These are phyloP conservation scores for Scorias spongiosa DNA, from an alignment of 2,329 filamentous ascomycete species.

Conservation along the genomic window DNA sequence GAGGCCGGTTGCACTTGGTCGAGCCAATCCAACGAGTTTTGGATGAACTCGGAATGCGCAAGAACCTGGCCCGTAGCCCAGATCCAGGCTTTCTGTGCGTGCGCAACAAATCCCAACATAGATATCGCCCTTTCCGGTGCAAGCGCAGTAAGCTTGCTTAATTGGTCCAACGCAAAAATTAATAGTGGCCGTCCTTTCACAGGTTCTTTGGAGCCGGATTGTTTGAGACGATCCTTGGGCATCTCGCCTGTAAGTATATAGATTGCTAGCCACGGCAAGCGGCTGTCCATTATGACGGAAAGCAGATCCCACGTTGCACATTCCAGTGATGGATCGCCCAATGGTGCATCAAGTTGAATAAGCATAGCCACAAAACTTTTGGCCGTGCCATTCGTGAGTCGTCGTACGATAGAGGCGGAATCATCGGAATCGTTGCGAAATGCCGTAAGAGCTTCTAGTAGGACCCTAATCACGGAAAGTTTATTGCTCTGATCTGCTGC, in stretches of 20 bases:
- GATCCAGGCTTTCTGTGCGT: slow-evolving; percentile 87
- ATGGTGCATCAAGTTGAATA: slow-evolving; percentile 60
- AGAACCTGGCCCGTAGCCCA: slow-evolving; percentile 77
- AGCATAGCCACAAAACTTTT: slow-evolving; percentile 72
- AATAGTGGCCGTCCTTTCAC: slow-evolving; percentile 52
- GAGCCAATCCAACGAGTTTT: slow-evolving; percentile 56
- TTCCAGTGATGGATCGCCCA: slow-evolving; percentile 49
- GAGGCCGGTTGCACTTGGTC: slow-evolving; percentile 39
- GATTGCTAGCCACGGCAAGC: slow-evolving; percentile 92
- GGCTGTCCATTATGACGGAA: slow-evolving; percentile 69
- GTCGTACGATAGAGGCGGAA: slow-evolving; percentile 84
- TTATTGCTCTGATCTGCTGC: slow-evolving; percentile 53
- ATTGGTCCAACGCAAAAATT: slow-evolving; percentile 52
- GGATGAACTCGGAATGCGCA: slow-evolving; percentile 58
- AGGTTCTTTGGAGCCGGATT: slow-evolving; percentile 35
- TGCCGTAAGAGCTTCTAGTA: slow-evolving; percentile 60
- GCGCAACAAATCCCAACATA: slow-evolving; percentile 73
- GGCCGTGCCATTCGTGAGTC: slow-evolving; percentile 67
- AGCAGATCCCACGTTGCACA: slow-evolving; percentile 71
- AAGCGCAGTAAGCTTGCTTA: slow-evolving; percentile 48
- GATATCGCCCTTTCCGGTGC: slow-evolving; percentile 53
- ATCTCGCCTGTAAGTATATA: slow-evolving; percentile 81
- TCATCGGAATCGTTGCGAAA: slow-evolving; percentile 49
- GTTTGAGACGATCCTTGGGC: slow-evolving; percentile 58
- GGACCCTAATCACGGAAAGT: slow-evolving; percentile 48